Evolutionary conservation across 1,139 yeast species (phyloP).

Genomic region (Taphrina betulina): DNA sequence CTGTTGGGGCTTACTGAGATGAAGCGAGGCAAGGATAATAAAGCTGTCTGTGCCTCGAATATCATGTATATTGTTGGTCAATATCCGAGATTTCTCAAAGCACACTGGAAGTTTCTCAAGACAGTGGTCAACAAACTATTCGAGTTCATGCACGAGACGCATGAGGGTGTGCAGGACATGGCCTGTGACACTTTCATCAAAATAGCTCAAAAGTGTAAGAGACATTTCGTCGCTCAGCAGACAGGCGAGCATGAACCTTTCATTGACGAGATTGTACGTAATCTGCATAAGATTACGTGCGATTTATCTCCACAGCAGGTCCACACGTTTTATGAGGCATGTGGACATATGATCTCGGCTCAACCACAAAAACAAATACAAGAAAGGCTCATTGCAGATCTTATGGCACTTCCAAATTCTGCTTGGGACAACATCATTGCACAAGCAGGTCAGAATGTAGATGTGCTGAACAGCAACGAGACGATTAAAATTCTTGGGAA

Average conservation of each 20-base stretch:
- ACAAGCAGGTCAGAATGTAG: slow-evolving; percentile 88
- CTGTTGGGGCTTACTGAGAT: slow-evolving; percentile 85
- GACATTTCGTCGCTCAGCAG: slow-evolving; percentile 88
- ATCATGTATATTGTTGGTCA: slow-evolving; percentile 99
- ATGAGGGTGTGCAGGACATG: slow-evolving; percentile 95
- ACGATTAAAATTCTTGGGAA: slow-evolving; percentile 90
- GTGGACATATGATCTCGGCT: slow-evolving; percentile 90
- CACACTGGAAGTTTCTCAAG: slow-evolving; percentile 96
- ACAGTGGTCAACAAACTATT: slow-evolving; percentile 93
- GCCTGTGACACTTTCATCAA: slow-evolving; percentile 98
- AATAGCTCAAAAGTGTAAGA: slow-evolving; percentile 89
- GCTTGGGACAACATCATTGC: slow-evolving; percentile 86
- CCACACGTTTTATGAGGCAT: slow-evolving; percentile 95
- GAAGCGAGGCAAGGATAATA: slow-evolving; percentile 96
- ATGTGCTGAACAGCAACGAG: slow-evolving; percentile 74
- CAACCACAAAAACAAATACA: slow-evolving; percentile 65
- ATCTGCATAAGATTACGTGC: slow-evolving; percentile 79
- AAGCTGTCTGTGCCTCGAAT: slow-evolving; percentile 97
- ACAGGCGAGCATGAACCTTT: slow-evolving; percentile 88
- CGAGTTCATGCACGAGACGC: slow-evolving; percentile 99
- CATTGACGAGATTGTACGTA: slow-evolving; percentile 81
- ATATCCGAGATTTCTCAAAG: slow-evolving; percentile 93
- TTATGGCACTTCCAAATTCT: slow-evolving; percentile 81
- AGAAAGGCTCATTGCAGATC: slow-evolving; percentile 68
- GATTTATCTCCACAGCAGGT: slow-evolving; percentile 97